These are phyloP conservation scores for Nothophoma quercina DNA, from an alignment of 2,329 filamentous ascomycete genomes.

Conservation along the genomic window DNA sequence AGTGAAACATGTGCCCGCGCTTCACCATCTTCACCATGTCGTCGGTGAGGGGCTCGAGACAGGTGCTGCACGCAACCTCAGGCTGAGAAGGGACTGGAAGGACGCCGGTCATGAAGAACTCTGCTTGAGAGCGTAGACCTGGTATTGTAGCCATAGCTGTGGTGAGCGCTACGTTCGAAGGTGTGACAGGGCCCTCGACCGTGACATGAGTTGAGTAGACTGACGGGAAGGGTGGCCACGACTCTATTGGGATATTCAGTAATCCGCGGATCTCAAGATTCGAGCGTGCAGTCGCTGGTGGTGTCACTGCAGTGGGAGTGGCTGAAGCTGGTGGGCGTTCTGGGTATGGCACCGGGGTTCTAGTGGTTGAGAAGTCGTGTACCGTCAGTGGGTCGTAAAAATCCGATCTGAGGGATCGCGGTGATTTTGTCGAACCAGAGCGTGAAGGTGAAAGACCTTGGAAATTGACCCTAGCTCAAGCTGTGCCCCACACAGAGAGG, in stretches of 20 bases:
- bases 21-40: constrained; percentile 3
- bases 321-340: neutral
- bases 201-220: neutral
- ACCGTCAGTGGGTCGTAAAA: neutral
- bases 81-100: neutral
- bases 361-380: neutral
- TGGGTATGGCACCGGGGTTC: neutral
- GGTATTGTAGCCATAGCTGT: neutral
- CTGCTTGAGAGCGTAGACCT: constrained; percentile 1
- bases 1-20: constrained; percentile 4
- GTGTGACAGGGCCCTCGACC: neutral
- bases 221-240: neutral
- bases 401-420: no score
- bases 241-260: no score
- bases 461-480: neutral
- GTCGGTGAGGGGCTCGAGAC: constrained; percentile 1
- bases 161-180: neutral
- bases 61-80: neutral
- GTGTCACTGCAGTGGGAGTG: no score
- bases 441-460: neutral
- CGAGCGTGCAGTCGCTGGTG: no score
- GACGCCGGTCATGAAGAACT: constrained; percentile 10
- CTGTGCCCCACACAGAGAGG: neutral
- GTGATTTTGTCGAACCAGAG: neutral
- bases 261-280: no score